Evolutionary conservation across 2,329 filamentous ascomycete species (phyloP).

Genomic region (Scedosporium dehoogii): DNA sequence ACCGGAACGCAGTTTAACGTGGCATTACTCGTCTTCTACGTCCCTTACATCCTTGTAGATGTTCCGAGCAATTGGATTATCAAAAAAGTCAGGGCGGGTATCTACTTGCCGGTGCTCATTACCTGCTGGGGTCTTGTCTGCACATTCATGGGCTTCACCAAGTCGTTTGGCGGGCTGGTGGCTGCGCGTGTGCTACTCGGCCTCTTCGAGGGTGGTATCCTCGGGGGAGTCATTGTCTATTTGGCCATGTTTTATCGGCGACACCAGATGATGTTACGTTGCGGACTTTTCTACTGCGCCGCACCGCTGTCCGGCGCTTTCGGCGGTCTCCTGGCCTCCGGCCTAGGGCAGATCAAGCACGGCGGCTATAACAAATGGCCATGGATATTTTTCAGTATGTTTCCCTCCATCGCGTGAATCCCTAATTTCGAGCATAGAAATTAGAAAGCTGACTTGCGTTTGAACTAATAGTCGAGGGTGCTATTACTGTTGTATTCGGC

Average conservation of each 20-base stretch:
- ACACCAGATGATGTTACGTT: slow-evolving; percentile 14
- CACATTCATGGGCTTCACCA: slow-evolving; percentile 13
- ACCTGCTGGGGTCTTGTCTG: slow-evolving; percentile 15
- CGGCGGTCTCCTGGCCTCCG: slow-evolving; percentile 35
- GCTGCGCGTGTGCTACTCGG: slow-evolving; percentile 14
- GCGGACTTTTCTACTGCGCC: slow-evolving; percentile 35
- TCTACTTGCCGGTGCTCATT: slow-evolving; percentile 13
- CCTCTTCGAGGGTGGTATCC: slow-evolving; percentile 14
- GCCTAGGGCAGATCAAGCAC: slow-evolving; percentile 28
- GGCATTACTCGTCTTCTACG: slow-evolving; percentile 15
- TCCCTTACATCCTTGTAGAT: slow-evolving; percentile 15
- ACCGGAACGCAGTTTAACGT: slow-evolving; percentile 48
- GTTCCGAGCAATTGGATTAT: slow-evolving; percentile 15
- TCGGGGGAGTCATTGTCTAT: slow-evolving; percentile 15
- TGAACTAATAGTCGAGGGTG: slow-evolving; percentile 26
- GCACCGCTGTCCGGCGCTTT: slow-evolving; percentile 60
- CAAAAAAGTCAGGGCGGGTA: slow-evolving; percentile 13
- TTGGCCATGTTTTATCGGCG: slow-evolving; percentile 17
- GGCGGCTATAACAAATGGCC: slow-evolving; percentile 29
- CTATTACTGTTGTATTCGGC: slow-evolving; percentile 23
- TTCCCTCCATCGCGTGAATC: slow-evolving; percentile 12
- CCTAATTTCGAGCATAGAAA: no score
- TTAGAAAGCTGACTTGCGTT: slow-evolving; percentile 25
- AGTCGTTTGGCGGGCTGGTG: slow-evolving; percentile 13
- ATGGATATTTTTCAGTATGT: slow-evolving; percentile 47